A percentile compares a stretch with the other conserved stretches of the same genome.
phyloP scores from a whole-genome alignment of 441 rosid genomes.

The Iberis amara region DNA sequence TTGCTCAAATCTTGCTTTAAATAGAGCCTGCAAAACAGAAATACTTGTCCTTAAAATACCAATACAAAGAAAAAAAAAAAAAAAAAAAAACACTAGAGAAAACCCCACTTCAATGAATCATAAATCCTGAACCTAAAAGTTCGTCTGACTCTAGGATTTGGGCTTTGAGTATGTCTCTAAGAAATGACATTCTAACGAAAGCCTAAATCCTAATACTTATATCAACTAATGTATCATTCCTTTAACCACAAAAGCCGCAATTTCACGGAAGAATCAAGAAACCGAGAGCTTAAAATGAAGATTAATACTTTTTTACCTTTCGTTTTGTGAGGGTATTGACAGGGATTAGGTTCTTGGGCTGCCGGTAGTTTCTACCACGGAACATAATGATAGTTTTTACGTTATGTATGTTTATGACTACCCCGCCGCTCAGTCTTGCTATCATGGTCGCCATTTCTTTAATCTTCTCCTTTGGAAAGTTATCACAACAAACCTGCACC shows the following conservation, averaged over 20 bases:
- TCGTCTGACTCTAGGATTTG: no score
- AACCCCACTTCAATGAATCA: slow-evolving; percentile 4
- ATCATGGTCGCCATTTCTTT: slow-evolving; percentile 94
- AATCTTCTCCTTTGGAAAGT: slow-evolving; percentile 84
- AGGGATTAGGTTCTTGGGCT: slow-evolving; percentile 86
- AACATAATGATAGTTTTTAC: slow-evolving; percentile 95
- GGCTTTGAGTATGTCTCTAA: no score
- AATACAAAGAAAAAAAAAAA: no score
- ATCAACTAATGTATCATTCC: slow-evolving; percentile 6
- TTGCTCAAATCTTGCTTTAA: slow-evolving; percentile 97
- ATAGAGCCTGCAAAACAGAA: slow-evolving; percentile 62
- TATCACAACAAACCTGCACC: slow-evolving; percentile 91
- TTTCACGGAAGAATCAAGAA: no score
- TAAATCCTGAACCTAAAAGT: no score
- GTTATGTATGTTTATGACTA: slow-evolving; percentile 75
- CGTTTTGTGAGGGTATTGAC: slow-evolving; percentile 92
- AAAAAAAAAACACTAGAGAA: background rate
- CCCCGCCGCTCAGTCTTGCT: slow-evolving; percentile 85
- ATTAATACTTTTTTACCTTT: slow-evolving; percentile 43
- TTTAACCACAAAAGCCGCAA: background rate
- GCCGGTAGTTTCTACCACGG: slow-evolving; percentile 96
- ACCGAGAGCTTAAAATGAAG: background rate
- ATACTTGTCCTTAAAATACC: slow-evolving; percentile 16
- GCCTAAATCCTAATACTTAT: background rate
- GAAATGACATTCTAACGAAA: no score